A percentile compares a stretch with the other conserved stretches of the same genome.
phyloP scores from a whole-genome alignment of 805 yeast species.

The Candida coquimbonensis region DNA sequence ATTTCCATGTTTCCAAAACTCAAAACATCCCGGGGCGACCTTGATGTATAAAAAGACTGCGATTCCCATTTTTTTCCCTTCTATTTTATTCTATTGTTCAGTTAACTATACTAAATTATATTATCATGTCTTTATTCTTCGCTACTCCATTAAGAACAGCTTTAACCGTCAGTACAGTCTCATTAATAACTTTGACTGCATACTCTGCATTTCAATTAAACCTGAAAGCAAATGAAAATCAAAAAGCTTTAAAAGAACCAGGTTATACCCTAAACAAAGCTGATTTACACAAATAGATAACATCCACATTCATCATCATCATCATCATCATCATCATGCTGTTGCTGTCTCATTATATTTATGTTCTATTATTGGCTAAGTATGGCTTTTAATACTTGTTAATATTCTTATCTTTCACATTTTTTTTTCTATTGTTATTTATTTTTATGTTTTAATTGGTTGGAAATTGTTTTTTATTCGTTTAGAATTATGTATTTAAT shows the following conservation, averaged over 20 bases:
- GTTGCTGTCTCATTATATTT: not conserved
- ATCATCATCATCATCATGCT: too few species aligned
- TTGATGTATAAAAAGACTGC: not conserved
- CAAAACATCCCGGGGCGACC: not conserved
- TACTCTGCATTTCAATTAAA: conserved; percentile 19
- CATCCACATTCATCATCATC: too few species aligned
- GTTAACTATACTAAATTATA: not conserved
- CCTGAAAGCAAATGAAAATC: conserved; percentile 20
- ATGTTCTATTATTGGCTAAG: not conserved
- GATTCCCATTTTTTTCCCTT: not conserved
- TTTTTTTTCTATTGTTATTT: too few species aligned
- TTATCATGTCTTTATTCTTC: conserved; percentile 1
- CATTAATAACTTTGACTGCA: conserved; percentile 17
- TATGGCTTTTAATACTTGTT: not conserved
- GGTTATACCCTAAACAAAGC: conserved; percentile 7
- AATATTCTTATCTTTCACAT: too few species aligned
- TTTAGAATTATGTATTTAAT: too few species aligned
- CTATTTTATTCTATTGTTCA: too few species aligned
- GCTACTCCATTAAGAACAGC: conserved; percentile 5
- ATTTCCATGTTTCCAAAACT: not conserved
- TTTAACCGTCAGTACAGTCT: conserved; percentile 9
- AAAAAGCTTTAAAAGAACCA: conserved; percentile 9
- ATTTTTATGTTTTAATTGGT: too few species aligned
- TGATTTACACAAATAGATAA: conserved; percentile 6
- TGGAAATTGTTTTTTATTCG: too few species aligned